Evolutionary conservation across 257 asterid genomes (phyloP).

Genomic region (Orobanche coerulescens): DNA sequence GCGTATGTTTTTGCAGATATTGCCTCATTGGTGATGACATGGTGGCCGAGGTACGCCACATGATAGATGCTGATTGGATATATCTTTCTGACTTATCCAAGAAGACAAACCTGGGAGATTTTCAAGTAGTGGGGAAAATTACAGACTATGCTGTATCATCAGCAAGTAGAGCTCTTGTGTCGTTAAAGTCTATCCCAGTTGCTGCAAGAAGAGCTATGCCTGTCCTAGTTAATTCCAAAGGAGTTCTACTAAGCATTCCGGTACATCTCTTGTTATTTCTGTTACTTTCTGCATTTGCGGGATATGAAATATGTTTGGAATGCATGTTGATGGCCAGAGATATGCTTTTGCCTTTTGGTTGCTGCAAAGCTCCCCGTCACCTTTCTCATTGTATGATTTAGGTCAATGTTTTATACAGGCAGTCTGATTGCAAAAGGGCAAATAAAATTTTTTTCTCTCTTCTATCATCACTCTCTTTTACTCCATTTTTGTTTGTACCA

Average conservation of each 20-base stretch:
- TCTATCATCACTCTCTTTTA: neutral
- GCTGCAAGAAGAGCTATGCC: slow-evolving; percentile 79
- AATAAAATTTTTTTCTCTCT: neutral
- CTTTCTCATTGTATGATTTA: neutral
- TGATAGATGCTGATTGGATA: slow-evolving; percentile 78
- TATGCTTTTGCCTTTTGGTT: neutral
- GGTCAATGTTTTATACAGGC: neutral
- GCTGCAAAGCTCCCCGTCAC: neutral
- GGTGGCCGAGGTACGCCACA: slow-evolving; percentile 49
- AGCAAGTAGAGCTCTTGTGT: slow-evolving; percentile 47
- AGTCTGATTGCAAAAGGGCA: neutral
- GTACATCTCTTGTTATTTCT: slow-evolving; percentile 29
- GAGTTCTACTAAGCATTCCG: slow-evolving; percentile 67
- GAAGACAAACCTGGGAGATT: slow-evolving; percentile 20
- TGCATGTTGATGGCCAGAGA: neutral
- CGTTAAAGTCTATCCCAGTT: slow-evolving; percentile 65
- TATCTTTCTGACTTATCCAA: slow-evolving; percentile 48
- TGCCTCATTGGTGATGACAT: slow-evolving; percentile 30
- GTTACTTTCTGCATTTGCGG: slow-evolving; percentile 1
- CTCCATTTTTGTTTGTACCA: neutral
- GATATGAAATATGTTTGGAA: neutral
- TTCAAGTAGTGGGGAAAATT: slow-evolving; percentile 13
- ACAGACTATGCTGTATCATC: slow-evolving; percentile 40
- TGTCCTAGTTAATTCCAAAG: slow-evolving; percentile 55
- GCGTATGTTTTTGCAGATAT: slow-evolving; percentile 31